Evolutionary conservation across 2,329 filamentous ascomycete genomes (phyloP), one percentile per base, ranked within the genome.

Genomic region (Alternaria rosae): DNA sequence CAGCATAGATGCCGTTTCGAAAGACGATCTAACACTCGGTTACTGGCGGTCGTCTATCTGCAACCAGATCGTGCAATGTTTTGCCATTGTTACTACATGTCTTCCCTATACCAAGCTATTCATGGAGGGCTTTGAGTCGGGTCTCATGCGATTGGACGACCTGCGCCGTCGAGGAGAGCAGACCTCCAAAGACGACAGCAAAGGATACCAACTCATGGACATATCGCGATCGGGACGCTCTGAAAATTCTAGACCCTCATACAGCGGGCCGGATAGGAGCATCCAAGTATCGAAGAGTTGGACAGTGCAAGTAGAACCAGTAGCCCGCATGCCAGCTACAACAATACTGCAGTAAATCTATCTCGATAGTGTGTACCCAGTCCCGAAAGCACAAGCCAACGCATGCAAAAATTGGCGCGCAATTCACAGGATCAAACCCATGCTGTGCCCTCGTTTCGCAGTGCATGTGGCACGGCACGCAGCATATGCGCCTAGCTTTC

Each of bases 61-160:
- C 63, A 70, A 67, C 11, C 71, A 74, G 54, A 51, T 69, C 9
- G 59, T 76, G 5, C 70, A 71, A 45, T 66, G 69, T 15, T 61
- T 76, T 32, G 67, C 67, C 5, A 73, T 76, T 13, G 54, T 72
- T 7, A 75, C 74, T 13, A 71, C 71, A 9, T 74, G 70, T 52
- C 64, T 76, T 15, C 70, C 73, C 1, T 76, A 74, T 57, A 68
- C 70, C 25, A 75, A 72, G 30, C 62, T 72, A 3, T 73, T 76
- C 48, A 68, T 77, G 66, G 66, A 75, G 35, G 68, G 69, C 4
- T 65, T 75, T n/a, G 74, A 75, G 21, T 70, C 67, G 4, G 71
- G 70, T 4, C 57, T 72, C 0, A 64, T 75, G 20, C 67, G 72
- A 7, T 54, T 71, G 3, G 70, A 74, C 41, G 70, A 72, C 20